These are phyloP conservation scores for Puya raimondii DNA, from an alignment of 176 grass and related monocot genomes.

Conservation along the genomic window DNA sequence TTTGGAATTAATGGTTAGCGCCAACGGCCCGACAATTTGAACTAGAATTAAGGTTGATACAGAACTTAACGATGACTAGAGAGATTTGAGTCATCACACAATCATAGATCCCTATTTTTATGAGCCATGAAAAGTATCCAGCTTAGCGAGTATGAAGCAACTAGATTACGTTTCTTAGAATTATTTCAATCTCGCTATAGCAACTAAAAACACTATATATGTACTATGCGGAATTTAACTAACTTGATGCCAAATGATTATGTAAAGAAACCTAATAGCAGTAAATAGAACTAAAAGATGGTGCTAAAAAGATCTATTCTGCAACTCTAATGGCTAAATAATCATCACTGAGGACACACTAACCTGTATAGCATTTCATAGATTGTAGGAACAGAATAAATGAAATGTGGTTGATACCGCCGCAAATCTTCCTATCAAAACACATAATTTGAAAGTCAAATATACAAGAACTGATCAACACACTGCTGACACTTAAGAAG, in stretches of 20 bases:
- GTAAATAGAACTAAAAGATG: not conserved
- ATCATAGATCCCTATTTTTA: too few relatives aligned
- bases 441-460: slow-evolving; percentile 33
- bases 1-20: too few relatives aligned
- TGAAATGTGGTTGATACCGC: slow-evolving; percentile 64
- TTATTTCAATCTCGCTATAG: too few relatives aligned
- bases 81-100: too few relatives aligned
- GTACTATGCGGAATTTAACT: not conserved
- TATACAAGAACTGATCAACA: slow-evolving; percentile 23
- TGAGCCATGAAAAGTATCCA: too few relatives aligned
- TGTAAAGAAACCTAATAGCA: not conserved
- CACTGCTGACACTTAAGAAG: slow-evolving; percentile 18
- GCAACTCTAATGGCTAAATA: not conserved
- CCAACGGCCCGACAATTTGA: too few relatives aligned
- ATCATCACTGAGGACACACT: not conserved
- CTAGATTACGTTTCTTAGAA: too few relatives aligned
- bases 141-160: too few relatives aligned
- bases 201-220: too few relatives aligned
- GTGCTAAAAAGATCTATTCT: too few relatives aligned
- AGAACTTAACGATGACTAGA: too few relatives aligned
- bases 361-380: slow-evolving; percentile 97
- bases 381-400: slow-evolving; percentile 77
- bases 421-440: slow-evolving; percentile 89
- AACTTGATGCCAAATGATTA: not conserved
- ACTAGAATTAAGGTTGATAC: too few relatives aligned